Conservation (phyloP, 2,329 filamentous ascomycete genomes). For the Ophiocordyceps robertsii region DNA sequence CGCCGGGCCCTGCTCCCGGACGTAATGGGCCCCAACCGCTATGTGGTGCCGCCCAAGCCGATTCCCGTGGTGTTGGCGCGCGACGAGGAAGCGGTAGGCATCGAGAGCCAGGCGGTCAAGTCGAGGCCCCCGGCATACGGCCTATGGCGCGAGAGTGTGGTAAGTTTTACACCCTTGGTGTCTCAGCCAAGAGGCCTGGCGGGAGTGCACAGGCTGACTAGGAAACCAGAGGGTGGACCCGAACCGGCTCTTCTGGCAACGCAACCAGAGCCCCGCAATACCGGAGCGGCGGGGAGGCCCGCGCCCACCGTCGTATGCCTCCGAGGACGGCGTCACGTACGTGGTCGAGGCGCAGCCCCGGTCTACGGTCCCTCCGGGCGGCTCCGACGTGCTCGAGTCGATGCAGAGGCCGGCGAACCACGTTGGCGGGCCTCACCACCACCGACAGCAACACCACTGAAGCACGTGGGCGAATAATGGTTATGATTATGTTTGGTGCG, state of each 20-base stretch:
- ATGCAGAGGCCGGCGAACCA: neutral
- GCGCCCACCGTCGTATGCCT: conserved; percentile 63
- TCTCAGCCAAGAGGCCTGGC: conserved; percentile 10
- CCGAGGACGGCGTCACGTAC: conserved; percentile 62
- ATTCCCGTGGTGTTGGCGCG: conserved; percentile 64
- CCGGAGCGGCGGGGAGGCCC: conserved; percentile 14
- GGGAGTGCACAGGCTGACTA: conserved; percentile 2
- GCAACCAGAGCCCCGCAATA: conserved; percentile 32
- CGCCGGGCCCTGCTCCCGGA: conserved; percentile 16
- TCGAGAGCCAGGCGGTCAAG: conserved; percentile 41
- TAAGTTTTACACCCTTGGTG: conserved; percentile 24
- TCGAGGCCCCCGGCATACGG: conserved; percentile 72
- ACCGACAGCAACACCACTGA: too few species aligned
- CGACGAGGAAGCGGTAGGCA: conserved; percentile 56
- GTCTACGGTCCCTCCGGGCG: conserved; percentile 39
- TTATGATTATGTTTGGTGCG: too few species aligned
- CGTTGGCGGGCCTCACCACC: too few species aligned
- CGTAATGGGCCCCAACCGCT: conserved; percentile 45
- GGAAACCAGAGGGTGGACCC: conserved; percentile 56
- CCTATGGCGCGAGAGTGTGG: conserved; percentile 70
- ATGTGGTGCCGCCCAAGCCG: conserved; percentile 56
- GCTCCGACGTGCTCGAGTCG: neutral
- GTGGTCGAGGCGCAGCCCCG: conserved; percentile 53
- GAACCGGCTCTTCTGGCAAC: conserved; percentile 68
- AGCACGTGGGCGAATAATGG: too few species aligned